Base-by-base conservation (phyloP, 2,329 filamentous ascomycete species). In the Neocatenulostroma microsporum region DNA sequence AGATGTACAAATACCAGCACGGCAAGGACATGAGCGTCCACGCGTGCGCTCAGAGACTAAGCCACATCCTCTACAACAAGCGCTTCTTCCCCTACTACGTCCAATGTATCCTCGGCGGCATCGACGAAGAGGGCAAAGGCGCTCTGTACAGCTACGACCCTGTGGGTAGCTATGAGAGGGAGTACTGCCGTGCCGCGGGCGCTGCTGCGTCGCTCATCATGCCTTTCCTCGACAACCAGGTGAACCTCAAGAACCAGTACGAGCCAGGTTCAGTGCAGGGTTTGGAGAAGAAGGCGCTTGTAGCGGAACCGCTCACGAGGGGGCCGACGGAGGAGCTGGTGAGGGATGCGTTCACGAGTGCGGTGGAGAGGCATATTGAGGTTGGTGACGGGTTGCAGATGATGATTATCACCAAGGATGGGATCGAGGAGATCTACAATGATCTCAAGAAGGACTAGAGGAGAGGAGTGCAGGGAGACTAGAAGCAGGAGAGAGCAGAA, bases 1-100 rank as follows among this genome's bases (percentile, higher is more conserved):
- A 94, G 73, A 94, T 96, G 82, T 96, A 96, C 77, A 84, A 84
- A 56, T 95, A 95, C 72, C 87, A 93, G 62, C 89, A 96, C 64
- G 86, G 86, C 64, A 98, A 96, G 72, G 79, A 85, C 48, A 98
- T 98, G 82, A 82, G 78, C 47, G 83, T 96, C 57, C 82, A 85
- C 56, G 91, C 91, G 32, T 96, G 89, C 66, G 93, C 91, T 38
- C 89, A 96, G 68, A 80, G 89, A 39, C 74, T 98, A 44, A 89
- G 85, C 26, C 95, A 93, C 30, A 93, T 98, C 49, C 79, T 98
- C 39, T 98, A 98, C 72, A 74, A 80, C 64, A 96, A 96, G 72
- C 85, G 91, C 32, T 98, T 98, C 73, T 98, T 98, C 72, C 91
- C 91, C 15, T 98, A 94, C 76, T 98, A 98, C 65, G 85, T 93